Evolutionary conservation across 2,329 filamentous ascomycete genomes (phyloP), one percentile per base, ranked within the genome.

Genomic region (Ophiocordyceps camponoti-rufipedis): DNA sequence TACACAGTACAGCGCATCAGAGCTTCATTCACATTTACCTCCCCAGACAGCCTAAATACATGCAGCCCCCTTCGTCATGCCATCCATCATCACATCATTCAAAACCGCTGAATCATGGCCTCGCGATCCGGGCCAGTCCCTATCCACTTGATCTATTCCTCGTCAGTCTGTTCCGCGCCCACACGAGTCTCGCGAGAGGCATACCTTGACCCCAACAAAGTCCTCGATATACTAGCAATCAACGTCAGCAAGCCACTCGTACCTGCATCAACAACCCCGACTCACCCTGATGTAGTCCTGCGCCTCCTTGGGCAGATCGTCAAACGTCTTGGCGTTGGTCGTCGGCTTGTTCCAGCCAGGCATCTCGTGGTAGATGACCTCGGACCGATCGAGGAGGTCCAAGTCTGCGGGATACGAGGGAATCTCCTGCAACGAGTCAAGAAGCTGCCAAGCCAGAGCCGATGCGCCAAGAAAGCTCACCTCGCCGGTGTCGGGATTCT

Each of bases 91-190:
- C 23, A 23, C 12, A 12, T 31, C 29, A 6, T n/a, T 39, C 35
- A 39, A 18, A 39, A 39, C n/a, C 35, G n/a, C 16, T 39, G n/a
- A 54, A 82, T 75, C 73, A 81, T 80, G 55, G 72, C 72, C 54
- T 82, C 75, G 47, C 78, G 67, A 42, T 70, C 73, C 38, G 76
- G 78, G 7, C 79, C 79, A 18, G 79, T 80, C 42, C 80, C 80
- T 53, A 84, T 77, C 59, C 71, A 82, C 58, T 72, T 72, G 50
- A 81, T 54, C 56, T 58, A 18, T 41, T 42, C 16, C 11, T 41
- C 29, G 28, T 18, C 41, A 39, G 44, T 10, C 75, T n/a, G 6
- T n/a, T 38, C 35, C 16, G 8, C 4, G 14, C 35, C 12, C 9
- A 5, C 5, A n/a, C n/a, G 14, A 38, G 35, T n/a, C 14, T 8